phyloP scores from a whole-genome alignment of 768 basidiomycete species.

The Crepidotus variabilis region DNA sequence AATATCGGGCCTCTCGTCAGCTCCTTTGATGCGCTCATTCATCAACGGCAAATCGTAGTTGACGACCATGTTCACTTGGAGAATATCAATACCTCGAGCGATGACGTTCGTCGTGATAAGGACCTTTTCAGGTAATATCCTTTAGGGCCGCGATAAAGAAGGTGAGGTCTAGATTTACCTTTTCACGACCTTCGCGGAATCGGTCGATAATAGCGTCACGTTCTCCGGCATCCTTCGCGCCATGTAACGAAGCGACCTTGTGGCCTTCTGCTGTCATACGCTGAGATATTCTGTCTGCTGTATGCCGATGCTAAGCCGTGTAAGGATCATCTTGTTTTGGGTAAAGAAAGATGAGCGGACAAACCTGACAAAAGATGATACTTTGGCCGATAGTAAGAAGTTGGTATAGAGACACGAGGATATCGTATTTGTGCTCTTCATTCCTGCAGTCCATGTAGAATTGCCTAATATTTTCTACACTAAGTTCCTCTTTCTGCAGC shows the following conservation, averaged over 20 bases:
- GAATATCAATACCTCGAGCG: slow-evolving; percentile 96
- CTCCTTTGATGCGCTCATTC: slow-evolving; percentile 57
- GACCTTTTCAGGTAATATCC: slow-evolving; percentile 28
- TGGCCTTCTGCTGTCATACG: slow-evolving; percentile 94
- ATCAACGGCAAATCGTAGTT: slow-evolving; percentile 94
- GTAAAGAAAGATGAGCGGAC: slow-evolving; percentile 17
- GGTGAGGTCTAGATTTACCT: slow-evolving; percentile 43
- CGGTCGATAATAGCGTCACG: slow-evolving; percentile 92
- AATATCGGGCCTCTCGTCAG: slow-evolving; percentile 72
- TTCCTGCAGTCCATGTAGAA: slow-evolving; percentile 96
- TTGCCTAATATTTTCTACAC: slow-evolving; percentile 91
- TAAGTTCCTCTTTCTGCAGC: slow-evolving; percentile 89
- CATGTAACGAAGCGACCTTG: slow-evolving; percentile 94
- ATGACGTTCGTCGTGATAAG: slow-evolving; percentile 99
- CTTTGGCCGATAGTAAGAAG: slow-evolving; percentile 95
- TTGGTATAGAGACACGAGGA: slow-evolving; percentile 85
- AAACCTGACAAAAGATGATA: slow-evolving; percentile 95
- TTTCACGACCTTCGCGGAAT: slow-evolving; percentile 94
- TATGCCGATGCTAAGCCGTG: slow-evolving; percentile 68
- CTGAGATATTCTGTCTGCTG: slow-evolving; percentile 87
- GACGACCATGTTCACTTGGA: slow-evolving; percentile 99
- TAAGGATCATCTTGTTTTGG: background rate
- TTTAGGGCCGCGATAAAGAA: background rate
- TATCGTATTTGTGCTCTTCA: slow-evolving; percentile 94
- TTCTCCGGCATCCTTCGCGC: slow-evolving; percentile 85